Percentiles rank a stretch among this genome's conserved stretches.
Evolutionary conservation across 2,329 filamentous ascomycete species (phyloP).

Genomic region (Zasmidium citrigriseum): DNA sequence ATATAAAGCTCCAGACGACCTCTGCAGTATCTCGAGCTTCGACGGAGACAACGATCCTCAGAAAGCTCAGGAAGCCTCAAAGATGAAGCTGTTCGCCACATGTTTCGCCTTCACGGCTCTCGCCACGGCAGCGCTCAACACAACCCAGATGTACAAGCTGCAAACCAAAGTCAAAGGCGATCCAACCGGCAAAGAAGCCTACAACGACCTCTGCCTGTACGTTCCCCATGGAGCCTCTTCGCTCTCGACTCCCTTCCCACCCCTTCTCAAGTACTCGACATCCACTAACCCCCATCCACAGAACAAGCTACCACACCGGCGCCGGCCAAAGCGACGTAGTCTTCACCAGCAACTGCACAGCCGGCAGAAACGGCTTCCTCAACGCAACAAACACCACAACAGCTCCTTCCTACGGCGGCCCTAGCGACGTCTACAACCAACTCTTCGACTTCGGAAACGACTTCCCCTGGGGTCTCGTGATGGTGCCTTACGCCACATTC

Average conservation of each 20-base stretch:
- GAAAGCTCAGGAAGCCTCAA: no score
- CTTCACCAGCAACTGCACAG: constrained; percentile 20
- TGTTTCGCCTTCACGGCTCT: constrained; percentile 21
- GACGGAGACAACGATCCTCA: no score
- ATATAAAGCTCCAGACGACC: background rate
- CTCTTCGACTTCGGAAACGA: constrained; percentile 34
- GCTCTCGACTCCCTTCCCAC: background rate
- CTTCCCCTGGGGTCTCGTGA: constrained; percentile 29
- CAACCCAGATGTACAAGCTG: constrained; percentile 31
- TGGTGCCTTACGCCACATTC: constrained; percentile 22
- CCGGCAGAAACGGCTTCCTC: constrained; percentile 28
- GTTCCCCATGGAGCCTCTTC: background rate
- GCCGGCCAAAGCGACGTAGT: constrained; percentile 33
- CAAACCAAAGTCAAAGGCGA: constrained; percentile 28
- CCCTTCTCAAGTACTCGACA: background rate
- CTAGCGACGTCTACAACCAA: constrained; percentile 26
- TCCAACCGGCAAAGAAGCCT: constrained; percentile 23
- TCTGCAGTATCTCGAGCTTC: no score
- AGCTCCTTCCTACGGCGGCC: constrained; percentile 9
- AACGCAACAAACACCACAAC: constrained; percentile 28
- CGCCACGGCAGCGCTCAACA: constrained; percentile 28
- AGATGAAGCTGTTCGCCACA: constrained; percentile 20
- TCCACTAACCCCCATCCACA: constrained; percentile 3
- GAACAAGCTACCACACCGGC: constrained; percentile 28
- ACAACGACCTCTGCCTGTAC: constrained; percentile 32